Base-by-base conservation (phyloP, 2,329 filamentous ascomycete species). In the Fusarium pininemorale region DNA sequence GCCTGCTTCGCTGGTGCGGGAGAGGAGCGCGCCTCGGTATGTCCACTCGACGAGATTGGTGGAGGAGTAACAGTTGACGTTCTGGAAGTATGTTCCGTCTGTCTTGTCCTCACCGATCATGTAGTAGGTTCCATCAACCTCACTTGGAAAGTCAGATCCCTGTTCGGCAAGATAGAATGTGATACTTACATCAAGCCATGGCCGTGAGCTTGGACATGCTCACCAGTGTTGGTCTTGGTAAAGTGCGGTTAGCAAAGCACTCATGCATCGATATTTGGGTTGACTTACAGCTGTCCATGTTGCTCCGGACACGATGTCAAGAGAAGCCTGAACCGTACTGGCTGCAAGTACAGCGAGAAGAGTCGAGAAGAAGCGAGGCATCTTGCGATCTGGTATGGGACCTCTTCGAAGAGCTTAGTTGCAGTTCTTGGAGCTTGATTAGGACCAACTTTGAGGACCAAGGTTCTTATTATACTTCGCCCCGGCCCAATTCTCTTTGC, bases 31-130 rank as follows among this genome's bases (percentile, higher is more conserved):
- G 18, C 88, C 88, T 39, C 87, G 88, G 65, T 89, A 90, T 0
- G 83, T 88, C 91, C 91, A 93, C 72, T 91, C 85, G 1, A 91
- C 87, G 0, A 93, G 84, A 79, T 93, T 82, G 18, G 83, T 84
- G 20, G 89, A 91, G 0, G 88, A 89, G 80, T 93, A 93, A 81
- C 91, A 93, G 79, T 92, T 92, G 74, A 93, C 84, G 58, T 90
- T 90, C 66, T 89, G 87, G 79, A 93, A 93, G 0, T 84, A 81
- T 2, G 84, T 86, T 30, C 90, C 90, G n/a, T 87, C 82, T 3
- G 89, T 88, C 79, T 93, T 93, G 81, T 93, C 91, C 79, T 93
- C 91, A 22, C 92, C 92, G 39, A 93, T 88, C 82, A 90, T 87
- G 82, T 93, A 93, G 83, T 90, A 93, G 1, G 86, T 87, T 15